These are phyloP conservation scores for Phyllosticta citrichinensis DNA, from an alignment of 2,329 filamentous ascomycete genomes.

Conservation along the genomic window DNA sequence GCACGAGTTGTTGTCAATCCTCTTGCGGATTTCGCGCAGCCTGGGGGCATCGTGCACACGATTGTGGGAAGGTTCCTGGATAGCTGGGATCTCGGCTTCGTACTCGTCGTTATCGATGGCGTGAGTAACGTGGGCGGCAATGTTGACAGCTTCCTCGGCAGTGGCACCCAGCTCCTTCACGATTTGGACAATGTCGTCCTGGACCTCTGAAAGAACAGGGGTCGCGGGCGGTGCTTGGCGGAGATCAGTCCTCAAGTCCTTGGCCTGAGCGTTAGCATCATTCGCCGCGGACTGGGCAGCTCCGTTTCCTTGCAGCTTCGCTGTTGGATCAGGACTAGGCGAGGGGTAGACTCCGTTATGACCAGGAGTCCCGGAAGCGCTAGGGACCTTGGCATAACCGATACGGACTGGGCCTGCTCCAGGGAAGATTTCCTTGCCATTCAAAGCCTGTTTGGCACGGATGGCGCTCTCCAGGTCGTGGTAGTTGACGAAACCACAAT, in stretches of 20 bases:
- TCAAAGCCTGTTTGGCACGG: constrained; percentile 75
- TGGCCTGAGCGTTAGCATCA: constrained; percentile 24
- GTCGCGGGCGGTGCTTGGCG: constrained; percentile 51
- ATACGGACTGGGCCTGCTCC: constrained; percentile 90
- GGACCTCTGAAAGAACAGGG: constrained; percentile 66
- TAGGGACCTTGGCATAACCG: constrained; percentile 94
- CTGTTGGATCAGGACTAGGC: constrained; percentile 74
- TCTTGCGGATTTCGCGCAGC: constrained; percentile 89
- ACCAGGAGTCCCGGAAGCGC: constrained; percentile 76
- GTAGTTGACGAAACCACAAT: constrained; percentile 98
- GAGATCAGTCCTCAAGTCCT: constrained; percentile 33
- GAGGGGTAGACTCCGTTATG: constrained; percentile 81
- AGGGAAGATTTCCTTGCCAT: constrained; percentile 97
- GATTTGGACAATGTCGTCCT: constrained; percentile 74
- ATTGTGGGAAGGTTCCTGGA: constrained; percentile 79
- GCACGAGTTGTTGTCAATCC: constrained; percentile 90
- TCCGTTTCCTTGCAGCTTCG: constrained; percentile 16
- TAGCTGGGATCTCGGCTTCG: constrained; percentile 74
- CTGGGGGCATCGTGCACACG: constrained; percentile 89
- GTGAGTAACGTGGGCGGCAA: constrained; percentile 62
- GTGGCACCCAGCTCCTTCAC: constrained; percentile 80
- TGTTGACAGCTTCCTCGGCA: constrained; percentile 64
- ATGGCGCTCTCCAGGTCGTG: constrained; percentile 85
- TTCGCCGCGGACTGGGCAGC: constrained; percentile 23
- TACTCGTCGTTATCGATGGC: constrained; percentile 67